Base-by-base conservation (phyloP, 2,329 filamentous ascomycete genomes). In the Gaeumannomyces tritici region DNA sequence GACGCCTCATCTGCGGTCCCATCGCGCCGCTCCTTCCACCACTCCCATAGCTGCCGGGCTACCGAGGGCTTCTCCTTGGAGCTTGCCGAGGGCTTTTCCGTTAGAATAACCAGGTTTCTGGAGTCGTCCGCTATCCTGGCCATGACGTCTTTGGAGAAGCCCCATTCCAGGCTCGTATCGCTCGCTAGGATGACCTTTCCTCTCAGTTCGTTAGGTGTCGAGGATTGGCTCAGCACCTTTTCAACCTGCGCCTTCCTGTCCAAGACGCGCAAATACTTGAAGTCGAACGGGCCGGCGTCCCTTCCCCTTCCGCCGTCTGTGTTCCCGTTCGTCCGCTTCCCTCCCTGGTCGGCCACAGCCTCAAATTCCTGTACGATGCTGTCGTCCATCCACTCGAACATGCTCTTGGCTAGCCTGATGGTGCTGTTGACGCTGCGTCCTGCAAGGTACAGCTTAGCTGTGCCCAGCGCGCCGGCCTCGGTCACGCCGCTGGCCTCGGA, bases 311-410 rank as follows among this genome's bases (percentile, higher is more conserved):
- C 76, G 29, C 76, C 77, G 15, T 78, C 73, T 0, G 76, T 74
- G 13, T 79, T 76, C 27, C 75, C 77, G 64, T 77, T 80, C 4
- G 76, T 71, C 65, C 80, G 77, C 63, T 74, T 76, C 9, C 73
- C 70, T 9, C 3, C 75, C 78, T 65, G 64, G 51, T 85, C 83
- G 2, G 81, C 83, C 59, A 87, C 80, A 18, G 88, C 86, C 72
- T 96, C 93, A 65, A 96, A 96, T 69, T 98, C 93, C 62, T 92
- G 87, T 55, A 96, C 89, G 64, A 99, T 96, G 63, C 87, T 89
- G 70, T 97, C 93, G 71, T 98, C 93, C 93, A 99, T 98, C 95
- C 95, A 99, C 72, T 99, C 95, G 35, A 99, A 80, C 90, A 99
- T 96, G 73, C 93, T 97, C 67, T 93, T 84, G 29, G 93, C 90